phyloP scores from a whole-genome alignment of 2,329 filamentous ascomycete species.

The Chaetomium sp. region DNA sequence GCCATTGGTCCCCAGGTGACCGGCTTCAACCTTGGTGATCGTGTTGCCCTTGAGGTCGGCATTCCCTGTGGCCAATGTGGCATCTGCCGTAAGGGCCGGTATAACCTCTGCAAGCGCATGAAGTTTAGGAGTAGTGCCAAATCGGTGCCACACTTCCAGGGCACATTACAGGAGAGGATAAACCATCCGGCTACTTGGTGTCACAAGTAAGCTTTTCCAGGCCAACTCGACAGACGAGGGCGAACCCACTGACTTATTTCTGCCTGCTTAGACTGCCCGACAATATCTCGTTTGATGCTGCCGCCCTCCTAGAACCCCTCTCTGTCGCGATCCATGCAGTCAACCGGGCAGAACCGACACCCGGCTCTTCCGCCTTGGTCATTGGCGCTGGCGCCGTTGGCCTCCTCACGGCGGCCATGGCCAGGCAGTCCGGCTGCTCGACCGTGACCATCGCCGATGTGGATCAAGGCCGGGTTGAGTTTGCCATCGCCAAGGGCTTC shows the following conservation, averaged over 20 bases:
- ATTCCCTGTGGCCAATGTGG: conserved; percentile 47
- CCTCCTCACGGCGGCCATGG: conserved; percentile 56
- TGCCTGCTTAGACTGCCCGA: conserved; percentile 44
- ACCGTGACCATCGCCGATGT: conserved; percentile 56
- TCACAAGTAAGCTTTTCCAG: conserved; percentile 43
- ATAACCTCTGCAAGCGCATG: conserved; percentile 57
- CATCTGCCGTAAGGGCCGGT: conserved; percentile 47
- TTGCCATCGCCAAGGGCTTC: conserved; percentile 52
- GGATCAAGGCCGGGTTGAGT: conserved; percentile 52
- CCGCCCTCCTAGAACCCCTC: conserved; percentile 55
- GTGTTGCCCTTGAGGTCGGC: conserved; percentile 53
- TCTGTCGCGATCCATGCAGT: conserved; percentile 57
- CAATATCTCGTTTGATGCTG: conserved; percentile 51
- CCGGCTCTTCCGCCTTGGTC: conserved; percentile 53
- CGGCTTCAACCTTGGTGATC: conserved; percentile 49
- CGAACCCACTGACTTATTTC: too few species aligned
- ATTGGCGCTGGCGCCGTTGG: conserved; percentile 61
- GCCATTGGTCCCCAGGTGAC: conserved; percentile 47
- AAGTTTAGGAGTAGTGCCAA: conserved; percentile 57
- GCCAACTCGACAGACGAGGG: neutral
- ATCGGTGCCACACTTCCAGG: conserved; percentile 57
- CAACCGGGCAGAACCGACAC: conserved; percentile 46
- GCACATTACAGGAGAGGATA: conserved; percentile 55
- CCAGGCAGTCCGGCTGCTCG: conserved; percentile 52
- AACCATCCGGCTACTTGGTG: conserved; percentile 58